A percentile compares a stretch with the other conserved stretches of the same genome.
phyloP scores from a whole-genome alignment of 495 filamentous ascomycete genomes.

The Neurospora sublineolata region DNA sequence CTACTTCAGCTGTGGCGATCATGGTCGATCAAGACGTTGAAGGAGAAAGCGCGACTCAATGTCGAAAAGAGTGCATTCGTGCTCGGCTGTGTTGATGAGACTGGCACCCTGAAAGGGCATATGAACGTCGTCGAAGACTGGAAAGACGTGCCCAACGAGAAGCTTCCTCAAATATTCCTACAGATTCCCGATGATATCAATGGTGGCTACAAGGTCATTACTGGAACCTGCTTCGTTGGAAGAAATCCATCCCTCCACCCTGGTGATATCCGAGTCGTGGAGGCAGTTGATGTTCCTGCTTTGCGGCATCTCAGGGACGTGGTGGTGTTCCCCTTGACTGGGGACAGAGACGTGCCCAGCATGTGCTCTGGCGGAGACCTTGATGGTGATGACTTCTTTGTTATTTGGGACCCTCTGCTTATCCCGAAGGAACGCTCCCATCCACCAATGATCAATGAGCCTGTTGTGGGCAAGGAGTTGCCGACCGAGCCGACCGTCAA shows the following conservation, averaged over 20 bases:
- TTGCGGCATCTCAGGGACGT: constrained; percentile 71
- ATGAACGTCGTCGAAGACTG: constrained; percentile 9
- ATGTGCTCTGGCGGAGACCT: constrained; percentile 97
- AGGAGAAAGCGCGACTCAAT: constrained; percentile 81
- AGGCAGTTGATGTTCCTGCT: constrained; percentile 62
- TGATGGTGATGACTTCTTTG: constrained; percentile 90
- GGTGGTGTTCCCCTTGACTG: constrained; percentile 74
- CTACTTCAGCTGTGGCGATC: constrained; percentile 65
- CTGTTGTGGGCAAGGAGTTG: not conserved
- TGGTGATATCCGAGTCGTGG: constrained; percentile 81
- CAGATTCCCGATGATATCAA: constrained; percentile 48
- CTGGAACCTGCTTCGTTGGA: constrained; percentile 71
- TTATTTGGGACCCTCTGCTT: constrained; percentile 81
- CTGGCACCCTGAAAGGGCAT: constrained; percentile 59
- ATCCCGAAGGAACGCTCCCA: constrained; percentile 58
- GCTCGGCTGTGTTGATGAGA: constrained; percentile 85
- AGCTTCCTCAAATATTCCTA: constrained; percentile 78
- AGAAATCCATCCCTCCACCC: constrained; percentile 93
- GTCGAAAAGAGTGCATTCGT: constrained; percentile 78
- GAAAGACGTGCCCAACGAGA: constrained; percentile 27
- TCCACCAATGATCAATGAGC: constrained; percentile 50
- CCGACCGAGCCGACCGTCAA: constrained; percentile 47
- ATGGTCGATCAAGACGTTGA: constrained; percentile 75
- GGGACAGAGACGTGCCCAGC: constrained; percentile 72
- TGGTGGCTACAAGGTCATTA: constrained; percentile 50